These are phyloP conservation scores for Pestalotiopsis sp. DNA, from an alignment of 2,329 filamentous ascomycete genomes.

Conservation along the genomic window DNA sequence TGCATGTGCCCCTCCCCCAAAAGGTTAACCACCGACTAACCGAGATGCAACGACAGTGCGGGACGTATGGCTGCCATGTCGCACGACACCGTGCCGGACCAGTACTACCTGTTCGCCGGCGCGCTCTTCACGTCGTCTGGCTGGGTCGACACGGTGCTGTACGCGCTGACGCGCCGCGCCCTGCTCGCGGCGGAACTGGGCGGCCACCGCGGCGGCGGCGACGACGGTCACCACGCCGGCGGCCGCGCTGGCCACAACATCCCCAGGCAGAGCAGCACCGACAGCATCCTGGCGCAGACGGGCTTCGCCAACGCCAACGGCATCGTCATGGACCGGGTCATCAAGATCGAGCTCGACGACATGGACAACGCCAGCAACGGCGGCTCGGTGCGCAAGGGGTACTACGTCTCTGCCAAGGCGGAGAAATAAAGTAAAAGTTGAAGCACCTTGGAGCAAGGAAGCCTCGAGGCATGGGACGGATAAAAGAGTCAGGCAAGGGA, in stretches of 20 bases:
- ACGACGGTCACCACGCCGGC: background rate
- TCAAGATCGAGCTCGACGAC: constrained; percentile 27
- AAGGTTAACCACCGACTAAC: background rate
- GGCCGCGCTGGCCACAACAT: constrained; percentile 9
- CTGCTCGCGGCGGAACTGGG: constrained; percentile 30
- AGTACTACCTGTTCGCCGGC: constrained; percentile 36
- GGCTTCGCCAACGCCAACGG: constrained; percentile 18
- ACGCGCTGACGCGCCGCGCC: constrained; percentile 42
- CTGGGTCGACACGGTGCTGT: constrained; percentile 44
- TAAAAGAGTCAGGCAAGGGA: background rate
- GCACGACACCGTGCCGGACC: constrained; percentile 35
- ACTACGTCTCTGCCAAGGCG: constrained; percentile 9
- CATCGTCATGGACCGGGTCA: constrained; percentile 27
- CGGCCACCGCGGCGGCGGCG: constrained; percentile 11
- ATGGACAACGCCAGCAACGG: constrained; percentile 17
- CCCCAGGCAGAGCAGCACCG: constrained; percentile 24
- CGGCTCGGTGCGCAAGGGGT: background rate
- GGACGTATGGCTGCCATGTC: constrained; percentile 53
- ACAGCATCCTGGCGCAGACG: constrained; percentile 22
- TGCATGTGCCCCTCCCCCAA: background rate
- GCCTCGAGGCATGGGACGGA: background rate
- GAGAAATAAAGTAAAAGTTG: background rate
- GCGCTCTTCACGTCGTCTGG: constrained; percentile 39
- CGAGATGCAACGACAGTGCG: constrained; percentile 25
- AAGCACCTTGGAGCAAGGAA: too few relatives aligned